Conservation (phyloP, 345 rosid species). For the Psidium guajava region DNA sequence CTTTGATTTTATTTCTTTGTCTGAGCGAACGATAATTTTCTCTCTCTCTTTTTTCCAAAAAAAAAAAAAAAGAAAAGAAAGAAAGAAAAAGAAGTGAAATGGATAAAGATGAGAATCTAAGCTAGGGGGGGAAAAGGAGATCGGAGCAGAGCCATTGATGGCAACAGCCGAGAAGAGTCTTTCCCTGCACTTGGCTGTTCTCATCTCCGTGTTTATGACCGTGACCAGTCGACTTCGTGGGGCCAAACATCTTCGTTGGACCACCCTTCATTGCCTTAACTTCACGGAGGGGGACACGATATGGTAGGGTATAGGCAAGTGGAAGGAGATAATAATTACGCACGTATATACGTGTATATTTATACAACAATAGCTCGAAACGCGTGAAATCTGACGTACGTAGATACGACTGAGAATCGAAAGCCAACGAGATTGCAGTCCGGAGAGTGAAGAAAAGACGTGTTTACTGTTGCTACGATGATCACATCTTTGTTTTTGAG, state of each 20-base stretch:
- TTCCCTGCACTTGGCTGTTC: background rate
- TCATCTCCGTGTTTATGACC: background rate
- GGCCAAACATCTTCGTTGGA: background rate
- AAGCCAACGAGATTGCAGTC: fast-evolving
- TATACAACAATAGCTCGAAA: background rate
- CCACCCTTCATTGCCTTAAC: background rate
- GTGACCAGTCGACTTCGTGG: background rate
- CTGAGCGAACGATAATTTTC: background rate
- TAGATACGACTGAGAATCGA: background rate
- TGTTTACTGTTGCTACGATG: background rate
- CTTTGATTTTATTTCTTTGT: background rate
- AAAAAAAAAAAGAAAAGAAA: background rate
- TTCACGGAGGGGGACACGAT: background rate
- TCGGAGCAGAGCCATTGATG: background rate
- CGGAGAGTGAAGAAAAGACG: background rate
- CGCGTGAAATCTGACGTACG: background rate
- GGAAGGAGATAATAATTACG: background rate
- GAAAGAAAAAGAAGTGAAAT: background rate
- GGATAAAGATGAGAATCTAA: background rate
- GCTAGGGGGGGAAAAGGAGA: background rate
- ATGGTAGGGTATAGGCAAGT: background rate
- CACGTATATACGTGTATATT: too few species aligned
- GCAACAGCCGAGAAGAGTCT: background rate
- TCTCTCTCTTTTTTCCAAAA: background rate
- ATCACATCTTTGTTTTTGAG: background rate